A percentile compares a stretch with the other conserved stretches of the same genome.
Evolutionary conservation across 1,284 basidiomycete species (phyloP).

Genomic region (Inonotus obliquus): DNA sequence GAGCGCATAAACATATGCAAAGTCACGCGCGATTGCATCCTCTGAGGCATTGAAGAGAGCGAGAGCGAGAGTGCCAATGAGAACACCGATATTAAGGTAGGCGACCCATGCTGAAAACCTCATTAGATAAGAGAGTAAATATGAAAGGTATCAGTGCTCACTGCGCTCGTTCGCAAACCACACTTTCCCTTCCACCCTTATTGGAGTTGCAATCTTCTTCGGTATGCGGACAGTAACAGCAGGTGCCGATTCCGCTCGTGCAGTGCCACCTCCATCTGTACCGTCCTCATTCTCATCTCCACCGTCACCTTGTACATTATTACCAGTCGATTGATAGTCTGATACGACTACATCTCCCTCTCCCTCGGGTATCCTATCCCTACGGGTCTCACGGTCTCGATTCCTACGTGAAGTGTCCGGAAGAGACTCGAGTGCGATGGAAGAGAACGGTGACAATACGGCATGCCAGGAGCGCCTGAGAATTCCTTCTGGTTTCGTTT

Average conservation of each 20-base stretch:
- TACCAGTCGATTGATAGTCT: constrained; percentile 68
- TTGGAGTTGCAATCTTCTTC: constrained; percentile 85
- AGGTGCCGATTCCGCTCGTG: neutral
- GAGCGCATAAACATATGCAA: constrained; percentile 82
- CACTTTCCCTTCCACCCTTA: constrained; percentile 95
- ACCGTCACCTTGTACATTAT: constrained; percentile 24
- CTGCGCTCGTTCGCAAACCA: constrained; percentile 99
- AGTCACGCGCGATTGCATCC: constrained; percentile 68
- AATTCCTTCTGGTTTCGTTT: constrained; percentile 13
- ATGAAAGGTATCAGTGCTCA: constrained; percentile 30
- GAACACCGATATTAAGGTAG: constrained; percentile 87
- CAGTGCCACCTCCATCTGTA: neutral
- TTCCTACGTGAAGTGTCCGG: constrained; percentile 46
- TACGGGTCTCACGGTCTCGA: constrained; percentile 58
- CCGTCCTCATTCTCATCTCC: neutral
- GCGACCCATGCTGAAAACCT: constrained; percentile 74
- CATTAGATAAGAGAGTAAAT: neutral
- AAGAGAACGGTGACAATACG: constrained; percentile 68
- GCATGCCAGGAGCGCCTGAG: constrained; percentile 50
- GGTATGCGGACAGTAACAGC: constrained; percentile 59
- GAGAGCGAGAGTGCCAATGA: constrained; percentile 82
- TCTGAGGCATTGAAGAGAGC: constrained; percentile 86
- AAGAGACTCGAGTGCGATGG: constrained; percentile 60
- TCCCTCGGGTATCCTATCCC: constrained; percentile 65
- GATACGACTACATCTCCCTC: constrained; percentile 35